phyloP scores from a whole-genome alignment of 495 filamentous ascomycete species.

The Aspergillus carlsbadensis region DNA sequence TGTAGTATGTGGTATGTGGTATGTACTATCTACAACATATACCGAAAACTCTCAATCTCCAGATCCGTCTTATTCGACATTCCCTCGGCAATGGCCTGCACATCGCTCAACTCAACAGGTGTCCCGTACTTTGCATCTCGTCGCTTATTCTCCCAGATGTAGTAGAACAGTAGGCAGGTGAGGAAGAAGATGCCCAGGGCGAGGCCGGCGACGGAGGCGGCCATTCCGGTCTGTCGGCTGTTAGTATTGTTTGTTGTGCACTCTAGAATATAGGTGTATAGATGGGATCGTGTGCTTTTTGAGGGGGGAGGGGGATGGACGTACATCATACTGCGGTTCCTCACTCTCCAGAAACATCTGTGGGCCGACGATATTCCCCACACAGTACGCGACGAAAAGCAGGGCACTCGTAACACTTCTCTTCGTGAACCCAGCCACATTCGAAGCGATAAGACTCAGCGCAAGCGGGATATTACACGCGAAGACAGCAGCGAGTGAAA shows the following conservation, averaged over 20 bases:
- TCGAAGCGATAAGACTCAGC: not conserved
- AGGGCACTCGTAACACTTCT: constrained; percentile 1
- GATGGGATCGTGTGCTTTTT: no score
- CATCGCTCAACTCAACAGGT: not conserved
- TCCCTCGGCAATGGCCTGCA: not conserved
- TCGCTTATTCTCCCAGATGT: not conserved
- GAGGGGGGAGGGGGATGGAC: not conserved
- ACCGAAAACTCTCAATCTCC: constrained; percentile 1
- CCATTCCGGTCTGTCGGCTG: not conserved
- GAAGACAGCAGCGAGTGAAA: not conserved
- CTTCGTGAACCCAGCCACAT: constrained; percentile 6
- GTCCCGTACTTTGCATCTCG: not conserved
- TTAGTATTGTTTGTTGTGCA: not conserved
- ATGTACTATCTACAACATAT: not conserved
- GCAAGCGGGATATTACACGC: not conserved
- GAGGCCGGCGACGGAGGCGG: not conserved
- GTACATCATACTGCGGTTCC: constrained; percentile 2
- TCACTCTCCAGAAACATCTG: constrained; percentile 2
- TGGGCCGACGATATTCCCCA: constrained; percentile 5
- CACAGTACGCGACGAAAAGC: constrained; percentile 5
- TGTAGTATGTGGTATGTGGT: no score
- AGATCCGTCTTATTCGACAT: constrained; percentile 4
- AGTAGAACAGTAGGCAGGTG: not conserved
- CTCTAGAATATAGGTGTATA: no score
- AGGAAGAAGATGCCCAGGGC: not conserved